Conservation (phyloP, 257 asterid genomes). For the Solanum tarapatanum region DNA sequence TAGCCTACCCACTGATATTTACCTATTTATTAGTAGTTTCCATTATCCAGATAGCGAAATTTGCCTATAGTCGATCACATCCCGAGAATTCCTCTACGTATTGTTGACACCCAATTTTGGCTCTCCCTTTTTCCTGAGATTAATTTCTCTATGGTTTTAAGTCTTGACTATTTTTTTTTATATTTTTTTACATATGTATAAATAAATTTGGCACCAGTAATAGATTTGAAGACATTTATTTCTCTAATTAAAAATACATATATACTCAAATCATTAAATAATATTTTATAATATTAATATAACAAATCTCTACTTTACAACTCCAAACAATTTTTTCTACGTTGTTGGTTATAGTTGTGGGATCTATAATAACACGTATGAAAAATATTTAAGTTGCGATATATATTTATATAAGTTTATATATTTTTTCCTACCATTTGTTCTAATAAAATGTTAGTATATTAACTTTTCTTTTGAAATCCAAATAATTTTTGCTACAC, state of each 20-base stretch:
- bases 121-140: not conserved
- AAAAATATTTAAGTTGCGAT: not conserved
- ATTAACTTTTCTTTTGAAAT: not conserved
- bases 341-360: not conserved
- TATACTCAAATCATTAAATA: too few relatives aligned
- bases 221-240: not conserved
- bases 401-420: too few relatives aligned
- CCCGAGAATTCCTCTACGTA: too few relatives aligned
- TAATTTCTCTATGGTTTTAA: not conserved
- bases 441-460: not conserved
- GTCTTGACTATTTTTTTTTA: not conserved
- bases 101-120: too few relatives aligned
- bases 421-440: not conserved
- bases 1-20: too few relatives aligned
- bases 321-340: too few relatives aligned
- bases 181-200: too few relatives aligned
- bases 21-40: too few relatives aligned
- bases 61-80: too few relatives aligned
- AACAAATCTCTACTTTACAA: too few relatives aligned
- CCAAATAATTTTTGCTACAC: not conserved
- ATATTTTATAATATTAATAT: too few relatives aligned
- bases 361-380: not conserved
- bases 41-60: too few relatives aligned
- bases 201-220: not conserved
- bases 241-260: not conserved